Conservation (phyloP, 768 basidiomycete species). For the Suillus tomentosus region DNA sequence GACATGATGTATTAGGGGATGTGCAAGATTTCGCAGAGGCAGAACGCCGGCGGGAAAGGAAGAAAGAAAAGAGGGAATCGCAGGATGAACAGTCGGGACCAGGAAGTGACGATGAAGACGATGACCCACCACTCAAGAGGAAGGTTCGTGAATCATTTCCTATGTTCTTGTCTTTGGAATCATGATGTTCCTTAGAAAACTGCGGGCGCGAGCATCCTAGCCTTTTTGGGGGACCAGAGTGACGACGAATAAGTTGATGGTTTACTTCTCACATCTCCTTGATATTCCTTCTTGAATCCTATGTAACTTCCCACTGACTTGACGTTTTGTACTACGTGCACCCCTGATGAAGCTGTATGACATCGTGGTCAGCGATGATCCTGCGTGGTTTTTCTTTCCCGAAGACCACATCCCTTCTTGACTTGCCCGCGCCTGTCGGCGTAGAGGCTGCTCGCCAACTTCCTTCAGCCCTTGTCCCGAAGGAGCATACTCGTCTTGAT, state of each 20-base stretch:
- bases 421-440: too few species aligned
- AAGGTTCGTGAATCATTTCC: constrained; percentile 38
- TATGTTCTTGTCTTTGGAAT: not conserved
- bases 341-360: too few species aligned
- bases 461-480: too few species aligned
- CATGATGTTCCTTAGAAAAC: constrained; percentile 34
- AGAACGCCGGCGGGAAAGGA: constrained; percentile 33
- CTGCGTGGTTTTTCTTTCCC: too few species aligned
- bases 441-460: too few species aligned
- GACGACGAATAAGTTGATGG: constrained; percentile 43
- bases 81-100: constrained; percentile 32
- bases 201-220: constrained; percentile 63
- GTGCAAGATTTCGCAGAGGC: constrained; percentile 69
- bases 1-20: constrained; percentile 53
- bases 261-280: not conserved
- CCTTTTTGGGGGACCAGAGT: constrained; percentile 73
- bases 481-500: too few species aligned
- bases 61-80: constrained; percentile 14
- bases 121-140: constrained; percentile 37
- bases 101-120: constrained; percentile 38
- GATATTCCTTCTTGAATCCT: not conserved
- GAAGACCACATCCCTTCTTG: too few species aligned
- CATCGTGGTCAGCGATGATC: too few species aligned
- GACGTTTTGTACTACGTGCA: not conserved
- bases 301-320: not conserved